These are phyloP conservation scores for Naganishia liquefaciens DNA, from an alignment of 1,284 basidiomycete species.

Conservation along the genomic window DNA sequence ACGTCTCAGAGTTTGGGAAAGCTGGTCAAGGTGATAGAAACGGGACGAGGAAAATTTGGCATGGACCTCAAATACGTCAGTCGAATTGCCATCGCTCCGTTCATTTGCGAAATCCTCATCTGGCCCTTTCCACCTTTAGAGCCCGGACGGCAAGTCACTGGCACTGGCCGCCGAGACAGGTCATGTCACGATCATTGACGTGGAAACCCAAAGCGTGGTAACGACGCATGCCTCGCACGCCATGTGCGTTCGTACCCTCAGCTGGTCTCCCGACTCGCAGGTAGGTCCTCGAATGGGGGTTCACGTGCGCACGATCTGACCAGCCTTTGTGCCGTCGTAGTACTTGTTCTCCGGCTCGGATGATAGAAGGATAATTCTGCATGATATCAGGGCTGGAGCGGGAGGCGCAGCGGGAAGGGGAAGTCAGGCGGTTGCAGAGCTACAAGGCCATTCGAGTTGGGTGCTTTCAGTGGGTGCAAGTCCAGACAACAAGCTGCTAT, in stretches of 20 bases:
- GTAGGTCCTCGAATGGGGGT: constrained; percentile 48
- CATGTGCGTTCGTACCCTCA: constrained; percentile 75
- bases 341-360: constrained; percentile 80
- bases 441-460: constrained; percentile 83
- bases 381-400: constrained; percentile 66
- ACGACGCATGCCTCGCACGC: constrained; percentile 79
- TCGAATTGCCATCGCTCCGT: constrained; percentile 36
- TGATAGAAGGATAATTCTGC: constrained; percentile 79
- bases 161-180: constrained; percentile 77
- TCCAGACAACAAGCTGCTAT: constrained; percentile 70
- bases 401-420: constrained; percentile 55
- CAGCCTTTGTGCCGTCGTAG: constrained; percentile 54
- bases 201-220: constrained; percentile 64
- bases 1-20: constrained; percentile 46
- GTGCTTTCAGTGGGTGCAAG: constrained; percentile 75
- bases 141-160: constrained; percentile 75
- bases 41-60: constrained; percentile 75
- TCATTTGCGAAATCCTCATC: constrained; percentile 69
- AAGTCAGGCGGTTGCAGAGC: constrained; percentile 73
- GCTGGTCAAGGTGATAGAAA: constrained; percentile 56
- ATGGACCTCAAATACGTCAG: constrained; percentile 75
- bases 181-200: constrained; percentile 76
- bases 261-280: constrained; percentile 78
- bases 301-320: neutral
- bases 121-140: constrained; percentile 65